These are phyloP conservation scores for Cordyceps cateniannulata DNA, from an alignment of 2,329 filamentous ascomycete genomes.

Conservation along the genomic window DNA sequence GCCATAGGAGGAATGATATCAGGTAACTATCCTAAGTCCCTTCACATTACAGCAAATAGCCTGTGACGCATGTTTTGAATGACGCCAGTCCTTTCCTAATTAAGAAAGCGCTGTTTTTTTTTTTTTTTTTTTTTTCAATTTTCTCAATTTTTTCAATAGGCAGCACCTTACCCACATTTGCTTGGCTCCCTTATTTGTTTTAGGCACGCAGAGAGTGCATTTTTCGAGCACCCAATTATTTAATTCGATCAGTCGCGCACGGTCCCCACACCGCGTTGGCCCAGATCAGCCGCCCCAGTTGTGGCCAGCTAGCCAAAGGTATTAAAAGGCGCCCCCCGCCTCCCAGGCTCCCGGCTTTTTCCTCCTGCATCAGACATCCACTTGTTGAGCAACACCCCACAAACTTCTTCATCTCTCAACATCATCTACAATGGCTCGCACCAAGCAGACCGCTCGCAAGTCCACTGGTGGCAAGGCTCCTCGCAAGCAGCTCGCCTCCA, in stretches of 20 bases:
- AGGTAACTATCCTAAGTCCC: neutral
- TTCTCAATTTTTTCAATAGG: neutral
- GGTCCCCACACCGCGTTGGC: slow-evolving; percentile 11
- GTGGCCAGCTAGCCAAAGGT: slow-evolving; percentile 25
- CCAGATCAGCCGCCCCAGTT: slow-evolving; percentile 33
- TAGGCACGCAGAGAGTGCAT: slow-evolving; percentile 6
- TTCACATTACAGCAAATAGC: neutral
- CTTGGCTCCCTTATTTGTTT: slow-evolving; percentile 4
- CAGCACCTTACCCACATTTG: neutral
- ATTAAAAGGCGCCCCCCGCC: slow-evolving; percentile 42
- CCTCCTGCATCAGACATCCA: slow-evolving; percentile 38
- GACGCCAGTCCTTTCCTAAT: neutral
- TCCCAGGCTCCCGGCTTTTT: slow-evolving; percentile 28
- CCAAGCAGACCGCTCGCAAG: slow-evolving; percentile 66
- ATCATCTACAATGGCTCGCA: slow-evolving; percentile 52
- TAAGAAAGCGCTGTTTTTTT: slow-evolving; percentile 12
- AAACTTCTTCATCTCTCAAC: slow-evolving; percentile 18
- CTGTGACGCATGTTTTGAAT: neutral
- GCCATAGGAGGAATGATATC: too few relatives aligned
- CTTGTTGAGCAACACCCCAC: slow-evolving; percentile 23
- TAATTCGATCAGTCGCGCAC: slow-evolving; percentile 10
- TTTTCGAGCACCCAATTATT: slow-evolving; percentile 12
- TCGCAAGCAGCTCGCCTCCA: slow-evolving; percentile 97
- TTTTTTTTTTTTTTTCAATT: too few relatives aligned
- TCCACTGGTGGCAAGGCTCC: slow-evolving; percentile 73